phyloP scores from a whole-genome alignment of 2,329 filamentous ascomycete genomes.

The Trichoderma harzianum region DNA sequence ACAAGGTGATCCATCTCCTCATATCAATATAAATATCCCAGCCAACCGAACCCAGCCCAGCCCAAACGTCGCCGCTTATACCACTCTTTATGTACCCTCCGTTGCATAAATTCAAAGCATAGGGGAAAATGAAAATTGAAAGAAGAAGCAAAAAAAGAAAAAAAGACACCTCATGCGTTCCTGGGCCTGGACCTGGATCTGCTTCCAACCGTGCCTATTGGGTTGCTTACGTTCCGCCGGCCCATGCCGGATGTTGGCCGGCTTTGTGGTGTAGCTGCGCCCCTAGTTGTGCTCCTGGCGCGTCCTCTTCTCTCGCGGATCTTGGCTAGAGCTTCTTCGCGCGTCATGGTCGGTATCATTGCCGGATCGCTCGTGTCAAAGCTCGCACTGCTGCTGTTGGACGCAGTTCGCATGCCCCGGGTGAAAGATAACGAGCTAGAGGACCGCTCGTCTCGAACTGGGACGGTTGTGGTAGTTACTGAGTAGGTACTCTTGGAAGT shows the following conservation, averaged over 20 bases:
- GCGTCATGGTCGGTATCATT: conserved; percentile 62
- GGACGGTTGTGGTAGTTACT: conserved; percentile 50
- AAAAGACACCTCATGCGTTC: conserved; percentile 11
- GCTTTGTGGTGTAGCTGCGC: conserved; percentile 54
- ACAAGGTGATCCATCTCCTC: not conserved
- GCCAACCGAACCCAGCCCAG: not conserved
- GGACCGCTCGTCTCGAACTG: conserved; percentile 45
- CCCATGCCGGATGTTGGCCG: conserved; percentile 51
- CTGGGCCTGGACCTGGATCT: conserved; percentile 26
- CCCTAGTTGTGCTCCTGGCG: conserved; percentile 64
- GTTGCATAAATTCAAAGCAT: not conserved
- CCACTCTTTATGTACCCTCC: conserved; percentile 1
- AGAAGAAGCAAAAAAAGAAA: not conserved
- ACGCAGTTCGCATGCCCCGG: conserved; percentile 45
- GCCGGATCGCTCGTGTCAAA: conserved; percentile 58
- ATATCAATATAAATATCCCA: not conserved
- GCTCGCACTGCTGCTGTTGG: conserved; percentile 35
- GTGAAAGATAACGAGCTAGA: conserved; percentile 42
- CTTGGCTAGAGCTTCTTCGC: conserved; percentile 71
- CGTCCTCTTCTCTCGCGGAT: conserved; percentile 70
- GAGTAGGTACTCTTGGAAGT: conserved; percentile 47
- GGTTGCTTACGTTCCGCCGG: conserved; percentile 49
- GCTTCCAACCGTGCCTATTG: conserved; percentile 33
- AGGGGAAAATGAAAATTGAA: conserved; percentile 13
- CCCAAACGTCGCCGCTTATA: not conserved